These are phyloP conservation scores for Cercis canadensis DNA, from an alignment of 306 rosid genomes.

Conservation along the genomic window DNA sequence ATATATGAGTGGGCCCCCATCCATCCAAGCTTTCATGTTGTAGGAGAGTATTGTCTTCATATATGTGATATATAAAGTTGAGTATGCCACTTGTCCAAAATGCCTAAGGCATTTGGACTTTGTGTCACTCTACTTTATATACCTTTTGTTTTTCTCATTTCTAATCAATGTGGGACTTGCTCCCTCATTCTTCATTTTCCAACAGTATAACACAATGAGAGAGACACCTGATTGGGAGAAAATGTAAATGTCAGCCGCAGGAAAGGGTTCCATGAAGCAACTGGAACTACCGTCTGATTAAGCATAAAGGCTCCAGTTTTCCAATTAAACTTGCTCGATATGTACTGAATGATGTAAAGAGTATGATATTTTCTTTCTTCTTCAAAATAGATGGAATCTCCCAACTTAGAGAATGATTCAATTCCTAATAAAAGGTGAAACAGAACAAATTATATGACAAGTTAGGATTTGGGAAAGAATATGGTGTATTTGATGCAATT, in stretches of 20 bases:
- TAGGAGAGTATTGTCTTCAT: too few relatives aligned
- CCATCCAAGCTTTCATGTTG: too few relatives aligned
- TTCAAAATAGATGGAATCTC: slow-evolving; percentile 77
- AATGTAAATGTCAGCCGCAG: slow-evolving; percentile 49
- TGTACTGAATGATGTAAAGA: too few relatives aligned
- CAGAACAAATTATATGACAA: neutral
- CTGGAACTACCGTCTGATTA: slow-evolving; percentile 52
- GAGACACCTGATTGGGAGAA: slow-evolving; percentile 35
- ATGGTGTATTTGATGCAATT: neutral
- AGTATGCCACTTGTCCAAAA: too few relatives aligned
- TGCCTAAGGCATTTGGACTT: too few relatives aligned
- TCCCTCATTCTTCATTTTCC: too few relatives aligned
- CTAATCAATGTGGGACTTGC: too few relatives aligned
- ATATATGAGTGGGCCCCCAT: too few relatives aligned
- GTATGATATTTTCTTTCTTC: slow-evolving; percentile 51
- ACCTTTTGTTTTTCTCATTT: too few relatives aligned
- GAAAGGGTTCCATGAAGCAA: slow-evolving; percentile 58
- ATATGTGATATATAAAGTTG: too few relatives aligned
- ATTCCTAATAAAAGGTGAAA: slow-evolving; percentile 42
- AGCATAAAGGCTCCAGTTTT: slow-evolving; percentile 51
- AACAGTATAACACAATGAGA: neutral
- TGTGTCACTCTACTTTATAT: too few relatives aligned
- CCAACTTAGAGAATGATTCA: slow-evolving; percentile 77
- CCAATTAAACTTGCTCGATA: slow-evolving; percentile 67
- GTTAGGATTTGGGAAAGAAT: neutral